phyloP scores from a whole-genome alignment of 2,329 filamentous ascomycete genomes.

The Penicillium sclerotiorum region DNA sequence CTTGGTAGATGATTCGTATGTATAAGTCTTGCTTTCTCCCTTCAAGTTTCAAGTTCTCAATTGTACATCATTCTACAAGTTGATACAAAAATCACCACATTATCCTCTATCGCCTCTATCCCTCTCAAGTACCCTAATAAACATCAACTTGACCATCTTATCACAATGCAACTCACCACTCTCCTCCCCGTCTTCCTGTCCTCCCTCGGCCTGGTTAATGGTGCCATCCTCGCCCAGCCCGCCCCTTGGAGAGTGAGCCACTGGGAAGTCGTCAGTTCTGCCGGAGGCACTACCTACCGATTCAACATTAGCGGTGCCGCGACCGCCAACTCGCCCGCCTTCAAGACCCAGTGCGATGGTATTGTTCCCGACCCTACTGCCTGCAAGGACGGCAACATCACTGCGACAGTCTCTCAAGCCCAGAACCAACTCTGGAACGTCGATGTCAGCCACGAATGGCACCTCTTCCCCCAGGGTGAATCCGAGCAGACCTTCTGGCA shows the following conservation, averaged over 20 bases:
- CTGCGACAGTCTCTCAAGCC: slow-evolving; percentile 21
- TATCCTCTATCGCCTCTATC: no score
- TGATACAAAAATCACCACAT: no score
- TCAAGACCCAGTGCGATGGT: slow-evolving; percentile 39
- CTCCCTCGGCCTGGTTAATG: slow-evolving; percentile 21
- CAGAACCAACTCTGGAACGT: slow-evolving; percentile 30
- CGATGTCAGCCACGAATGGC: slow-evolving; percentile 32
- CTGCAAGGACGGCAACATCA: slow-evolving; percentile 32
- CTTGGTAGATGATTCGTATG: no score
- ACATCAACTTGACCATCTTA: not conserved
- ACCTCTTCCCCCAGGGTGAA: slow-evolving; percentile 11
- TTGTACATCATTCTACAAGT: no score
- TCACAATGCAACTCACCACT: slow-evolving; percentile 34
- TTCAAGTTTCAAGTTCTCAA: no score
- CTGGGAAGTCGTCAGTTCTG: slow-evolving; percentile 36
- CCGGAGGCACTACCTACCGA: slow-evolving; percentile 35
- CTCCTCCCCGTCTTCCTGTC: slow-evolving; percentile 30
- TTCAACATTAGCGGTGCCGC: slow-evolving; percentile 34
- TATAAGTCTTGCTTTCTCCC: no score
- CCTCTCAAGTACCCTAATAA: no score
- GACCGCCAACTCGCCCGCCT: slow-evolving; percentile 34
- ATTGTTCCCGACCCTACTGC: slow-evolving; percentile 23
- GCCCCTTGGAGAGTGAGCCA: slow-evolving; percentile 36
- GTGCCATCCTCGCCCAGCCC: slow-evolving; percentile 17
- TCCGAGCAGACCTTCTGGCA: slow-evolving; percentile 15